A percentile compares a stretch with the other conserved stretches of the same genome.
These are phyloP conservation scores for Xylaria flabelliformis DNA, from an alignment of 495 filamentous ascomycete genomes.

Conservation along the genomic window DNA sequence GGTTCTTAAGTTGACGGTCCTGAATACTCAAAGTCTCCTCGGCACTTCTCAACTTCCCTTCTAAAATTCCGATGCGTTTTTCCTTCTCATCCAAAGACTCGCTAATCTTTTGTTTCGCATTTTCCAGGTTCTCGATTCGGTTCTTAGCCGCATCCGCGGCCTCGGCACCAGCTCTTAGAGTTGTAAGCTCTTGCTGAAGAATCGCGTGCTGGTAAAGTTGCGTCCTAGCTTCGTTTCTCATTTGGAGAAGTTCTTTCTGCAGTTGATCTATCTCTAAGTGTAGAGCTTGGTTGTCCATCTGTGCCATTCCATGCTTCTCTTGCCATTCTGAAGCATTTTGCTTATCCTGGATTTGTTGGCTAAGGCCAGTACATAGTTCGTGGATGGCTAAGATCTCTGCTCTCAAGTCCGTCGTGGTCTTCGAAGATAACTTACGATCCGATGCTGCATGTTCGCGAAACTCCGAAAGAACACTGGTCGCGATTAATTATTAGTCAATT, in stretches of 20 bases:
- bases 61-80: slow-evolving; percentile 4
- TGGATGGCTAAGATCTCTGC: slow-evolving; percentile 15
- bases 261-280: slow-evolving; percentile 31
- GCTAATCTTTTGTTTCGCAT: slow-evolving; percentile 21
- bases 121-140: slow-evolving; percentile 15
- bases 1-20: slow-evolving; percentile 22
- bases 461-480: slow-evolving; percentile 13
- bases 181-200: slow-evolving; percentile 29
- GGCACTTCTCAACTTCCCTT: slow-evolving; percentile 27
- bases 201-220: background rate
- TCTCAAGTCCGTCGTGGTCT: slow-evolving; percentile 9
- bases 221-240: slow-evolving; percentile 18
- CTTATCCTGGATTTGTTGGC: slow-evolving; percentile 9
- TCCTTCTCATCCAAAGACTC: slow-evolving; percentile 29
- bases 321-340: slow-evolving; percentile 32
- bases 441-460: slow-evolving; percentile 16
- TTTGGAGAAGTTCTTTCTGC: slow-evolving; percentile 35
- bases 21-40: slow-evolving; percentile 33
- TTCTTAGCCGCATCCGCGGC: background rate
- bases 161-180: background rate
- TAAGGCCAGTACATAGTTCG: slow-evolving; percentile 3
- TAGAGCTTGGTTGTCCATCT: slow-evolving; percentile 28
- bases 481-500: background rate
- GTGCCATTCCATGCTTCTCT: slow-evolving; percentile 22
- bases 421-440: slow-evolving; percentile 14